These are phyloP conservation scores for Fusarium sp. DNA, from an alignment of 2,329 filamentous ascomycete genomes.

Conservation along the genomic window DNA sequence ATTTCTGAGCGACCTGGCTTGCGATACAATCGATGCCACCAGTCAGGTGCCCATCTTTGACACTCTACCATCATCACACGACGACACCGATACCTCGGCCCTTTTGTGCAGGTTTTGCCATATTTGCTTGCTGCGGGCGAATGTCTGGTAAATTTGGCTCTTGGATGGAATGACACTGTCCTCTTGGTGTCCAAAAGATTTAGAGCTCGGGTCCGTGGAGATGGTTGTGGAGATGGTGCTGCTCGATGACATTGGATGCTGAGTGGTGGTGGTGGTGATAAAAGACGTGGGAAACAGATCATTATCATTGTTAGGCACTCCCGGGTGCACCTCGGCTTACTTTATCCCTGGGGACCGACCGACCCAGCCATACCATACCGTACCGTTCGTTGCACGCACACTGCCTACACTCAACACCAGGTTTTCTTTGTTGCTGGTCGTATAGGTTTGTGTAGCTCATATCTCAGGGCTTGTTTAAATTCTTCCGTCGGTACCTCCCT, in stretches of 20 bases:
- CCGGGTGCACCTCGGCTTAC: too few relatives aligned
- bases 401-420: neutral
- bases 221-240: neutral
- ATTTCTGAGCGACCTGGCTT: too few relatives aligned
- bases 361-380: too few relatives aligned
- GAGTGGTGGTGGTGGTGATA: too few relatives aligned
- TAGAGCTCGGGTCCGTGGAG: neutral
- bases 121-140: neutral
- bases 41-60: too few relatives aligned
- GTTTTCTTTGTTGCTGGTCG: neutral
- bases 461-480: neutral
- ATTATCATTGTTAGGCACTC: too few relatives aligned
- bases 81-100: too few relatives aligned
- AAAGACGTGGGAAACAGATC: too few relatives aligned
- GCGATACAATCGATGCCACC: too few relatives aligned
- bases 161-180: neutral
- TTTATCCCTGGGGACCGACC: too few relatives aligned
- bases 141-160: neutral
- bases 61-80: too few relatives aligned
- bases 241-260: neutral
- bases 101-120: neutral
- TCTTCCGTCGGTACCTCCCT: neutral
- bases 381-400: too few relatives aligned
- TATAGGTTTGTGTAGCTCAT: neutral
- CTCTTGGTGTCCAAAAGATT: neutral